A percentile compares a stretch with the other conserved stretches of the same genome.
These are phyloP conservation scores for Exidia glandulosa DNA, from an alignment of 768 basidiomycete genomes.

Conservation along the genomic window DNA sequence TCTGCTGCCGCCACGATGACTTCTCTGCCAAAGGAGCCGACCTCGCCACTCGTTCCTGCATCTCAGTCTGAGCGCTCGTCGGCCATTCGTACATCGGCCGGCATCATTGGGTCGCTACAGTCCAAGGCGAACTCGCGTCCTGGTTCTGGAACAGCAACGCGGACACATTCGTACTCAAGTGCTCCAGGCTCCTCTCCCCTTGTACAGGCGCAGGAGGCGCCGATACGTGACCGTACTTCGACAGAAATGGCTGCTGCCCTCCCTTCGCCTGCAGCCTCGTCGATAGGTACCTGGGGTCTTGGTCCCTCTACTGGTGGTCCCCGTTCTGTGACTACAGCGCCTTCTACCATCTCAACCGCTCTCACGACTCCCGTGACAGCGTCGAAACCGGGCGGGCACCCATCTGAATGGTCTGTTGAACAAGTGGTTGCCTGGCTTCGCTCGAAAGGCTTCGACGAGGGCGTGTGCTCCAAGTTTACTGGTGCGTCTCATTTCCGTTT, in stretches of 20 bases:
- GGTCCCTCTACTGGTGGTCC: too few relatives aligned
- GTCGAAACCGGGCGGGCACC: too few relatives aligned
- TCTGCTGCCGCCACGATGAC: background rate
- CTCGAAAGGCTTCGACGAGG: slow-evolving; percentile 72
- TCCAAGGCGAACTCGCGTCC: background rate
- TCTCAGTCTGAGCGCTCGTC: background rate
- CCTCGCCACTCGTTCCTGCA: background rate
- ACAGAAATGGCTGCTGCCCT: background rate
- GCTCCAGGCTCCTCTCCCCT: background rate
- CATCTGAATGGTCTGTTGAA: slow-evolving; percentile 75
- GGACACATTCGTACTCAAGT: background rate
- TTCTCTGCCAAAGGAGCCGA: background rate
- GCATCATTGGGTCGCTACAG: background rate
- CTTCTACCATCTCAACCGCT: background rate
- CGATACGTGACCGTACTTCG: background rate
- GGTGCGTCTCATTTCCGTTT: slow-evolving; percentile 38
- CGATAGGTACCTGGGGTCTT: background rate
- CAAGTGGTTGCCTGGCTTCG: slow-evolving; percentile 87
- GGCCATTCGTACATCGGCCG: background rate
- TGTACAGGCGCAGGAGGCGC: background rate
- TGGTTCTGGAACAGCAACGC: background rate
- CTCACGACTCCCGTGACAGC: background rate
- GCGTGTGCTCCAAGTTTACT: slow-evolving; percentile 74
- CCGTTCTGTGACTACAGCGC: background rate
- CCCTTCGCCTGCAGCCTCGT: slow-evolving; percentile 5